These are phyloP conservation scores for Ophiocordyceps camponoti-saundersi DNA, from an alignment of 2,329 filamentous ascomycete species.

Conservation along the genomic window DNA sequence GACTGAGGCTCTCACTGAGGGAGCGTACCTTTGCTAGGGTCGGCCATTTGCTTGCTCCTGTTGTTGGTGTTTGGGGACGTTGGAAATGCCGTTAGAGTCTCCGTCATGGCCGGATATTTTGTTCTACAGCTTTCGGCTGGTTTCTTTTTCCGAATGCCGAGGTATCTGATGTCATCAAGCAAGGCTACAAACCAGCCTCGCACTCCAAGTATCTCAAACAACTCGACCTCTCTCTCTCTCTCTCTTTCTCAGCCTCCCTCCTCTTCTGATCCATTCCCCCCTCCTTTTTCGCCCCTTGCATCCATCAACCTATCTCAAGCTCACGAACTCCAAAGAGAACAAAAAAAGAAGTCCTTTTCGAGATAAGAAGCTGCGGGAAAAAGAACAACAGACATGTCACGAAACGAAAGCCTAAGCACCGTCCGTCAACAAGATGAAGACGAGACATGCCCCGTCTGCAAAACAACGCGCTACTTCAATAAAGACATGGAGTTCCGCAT, in stretches of 20 bases:
- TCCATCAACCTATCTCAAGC: background rate
- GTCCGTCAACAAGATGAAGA: conserved; percentile 17
- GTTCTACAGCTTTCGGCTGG: too few relatives aligned
- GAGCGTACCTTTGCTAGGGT: background rate
- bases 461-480: conserved; percentile 90
- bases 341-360: too few relatives aligned
- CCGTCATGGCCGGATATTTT: too few relatives aligned
- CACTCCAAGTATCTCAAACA: background rate
- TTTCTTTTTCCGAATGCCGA: background rate
- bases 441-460: conserved; percentile 94
- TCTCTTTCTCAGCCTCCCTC: background rate
- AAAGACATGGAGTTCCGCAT: conserved; percentile 87
- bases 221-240: background rate
- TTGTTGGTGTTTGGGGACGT: too few relatives aligned
- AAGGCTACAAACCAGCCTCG: background rate
- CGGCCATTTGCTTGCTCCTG: too few relatives aligned
- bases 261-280: too few relatives aligned
- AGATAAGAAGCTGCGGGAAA: background rate
- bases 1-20: too few relatives aligned
- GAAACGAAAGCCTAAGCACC: conserved; percentile 10
- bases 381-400: conserved; percentile 10
- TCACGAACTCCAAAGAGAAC: background rate
- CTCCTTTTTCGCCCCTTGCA: background rate
- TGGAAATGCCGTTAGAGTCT: too few relatives aligned
- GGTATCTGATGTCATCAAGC: background rate